A percentile compares a stretch with the other conserved stretches of the same genome.
These are phyloP conservation scores for Cercospora beticola DNA, from an alignment of 2,329 filamentous ascomycete genomes.

Conservation along the genomic window DNA sequence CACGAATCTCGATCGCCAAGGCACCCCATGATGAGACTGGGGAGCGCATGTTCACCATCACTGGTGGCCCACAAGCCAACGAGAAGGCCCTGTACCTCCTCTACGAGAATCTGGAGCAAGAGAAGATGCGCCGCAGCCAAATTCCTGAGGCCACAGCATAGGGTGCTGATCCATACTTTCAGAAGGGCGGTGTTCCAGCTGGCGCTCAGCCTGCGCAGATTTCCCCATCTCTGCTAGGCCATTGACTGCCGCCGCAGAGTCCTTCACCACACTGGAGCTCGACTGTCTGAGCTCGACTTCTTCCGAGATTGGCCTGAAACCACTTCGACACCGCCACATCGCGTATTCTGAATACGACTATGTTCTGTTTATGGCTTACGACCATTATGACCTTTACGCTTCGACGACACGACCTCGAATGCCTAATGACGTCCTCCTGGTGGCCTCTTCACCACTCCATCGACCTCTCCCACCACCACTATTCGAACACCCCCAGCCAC, in stretches of 20 bases:
- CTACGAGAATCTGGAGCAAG: slow-evolving; percentile 97
- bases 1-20: slow-evolving; percentile 97
- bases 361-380: slow-evolving; percentile 30
- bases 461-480: slow-evolving; percentile 6
- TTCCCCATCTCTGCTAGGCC: slow-evolving; percentile 17
- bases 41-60: slow-evolving; percentile 99
- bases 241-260: slow-evolving; percentile 8
- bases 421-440: slow-evolving; percentile 25
- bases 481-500: slow-evolving; percentile 12
- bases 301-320: slow-evolving; percentile 1
- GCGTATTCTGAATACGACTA: slow-evolving; percentile 20
- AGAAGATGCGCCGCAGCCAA: slow-evolving; percentile 97
- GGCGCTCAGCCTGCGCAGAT: slow-evolving; percentile 6
- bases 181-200: slow-evolving; percentile 1
- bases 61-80: slow-evolving; percentile 89
- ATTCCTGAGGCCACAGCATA: slow-evolving; percentile 49
- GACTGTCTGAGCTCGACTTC: background rate
- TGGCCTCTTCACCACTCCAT: slow-evolving; percentile 15
- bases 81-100: slow-evolving; percentile 94
- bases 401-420: slow-evolving; percentile 29
- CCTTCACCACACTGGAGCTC: background rate
- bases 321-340: slow-evolving; percentile 4
- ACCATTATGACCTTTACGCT: slow-evolving; percentile 32
- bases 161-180: slow-evolving; percentile 27
- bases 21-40: slow-evolving; percentile 95